A percentile compares a stretch with the other conserved stretches of the same genome.
These are phyloP conservation scores for Carex pumila DNA, from an alignment of 176 grass and related monocot species.

Conservation along the genomic window DNA sequence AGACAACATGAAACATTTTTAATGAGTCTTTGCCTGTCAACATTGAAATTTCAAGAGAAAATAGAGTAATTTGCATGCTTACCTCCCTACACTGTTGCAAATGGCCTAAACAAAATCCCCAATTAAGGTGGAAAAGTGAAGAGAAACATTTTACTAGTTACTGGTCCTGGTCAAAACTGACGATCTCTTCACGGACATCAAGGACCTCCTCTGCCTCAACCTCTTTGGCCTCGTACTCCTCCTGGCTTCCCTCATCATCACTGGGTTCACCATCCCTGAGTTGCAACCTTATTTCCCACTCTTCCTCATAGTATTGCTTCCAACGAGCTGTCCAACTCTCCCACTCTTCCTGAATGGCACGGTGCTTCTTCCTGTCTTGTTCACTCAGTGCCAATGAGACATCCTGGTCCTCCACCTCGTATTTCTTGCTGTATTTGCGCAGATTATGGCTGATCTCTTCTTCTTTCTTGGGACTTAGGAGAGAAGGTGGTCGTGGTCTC, in stretches of 20 bases:
- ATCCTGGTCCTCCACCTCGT: slow-evolving; percentile 76
- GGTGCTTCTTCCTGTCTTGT: slow-evolving; percentile 61
- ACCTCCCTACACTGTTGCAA: neutral
- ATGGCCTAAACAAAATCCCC: neutral
- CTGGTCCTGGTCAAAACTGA: slow-evolving; percentile 56
- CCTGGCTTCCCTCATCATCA: slow-evolving; percentile 45
- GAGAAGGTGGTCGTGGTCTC: slow-evolving; percentile 55
- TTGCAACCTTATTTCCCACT: slow-evolving; percentile 35
- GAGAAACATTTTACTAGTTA: slow-evolving; percentile 27
- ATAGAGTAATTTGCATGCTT: neutral
- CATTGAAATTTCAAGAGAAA: neutral
- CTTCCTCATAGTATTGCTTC: slow-evolving; percentile 69
- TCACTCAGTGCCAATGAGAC: slow-evolving; percentile 50
- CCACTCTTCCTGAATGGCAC: slow-evolving; percentile 69
- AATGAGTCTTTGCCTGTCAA: no score
- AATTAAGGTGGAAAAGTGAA: neutral
- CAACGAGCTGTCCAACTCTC: slow-evolving; percentile 62
- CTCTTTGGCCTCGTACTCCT: slow-evolving; percentile 79
- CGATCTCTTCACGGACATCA: slow-evolving; percentile 42
- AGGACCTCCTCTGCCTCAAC: slow-evolving; percentile 77
- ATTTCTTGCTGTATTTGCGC: slow-evolving; percentile 78
- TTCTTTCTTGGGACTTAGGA: slow-evolving; percentile 54
- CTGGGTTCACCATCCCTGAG: slow-evolving; percentile 63
- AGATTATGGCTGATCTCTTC: slow-evolving; percentile 62
- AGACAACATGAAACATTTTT: neutral